phyloP scores from a whole-genome alignment of 2,329 filamentous ascomycete species.

The Penicillium sp. region DNA sequence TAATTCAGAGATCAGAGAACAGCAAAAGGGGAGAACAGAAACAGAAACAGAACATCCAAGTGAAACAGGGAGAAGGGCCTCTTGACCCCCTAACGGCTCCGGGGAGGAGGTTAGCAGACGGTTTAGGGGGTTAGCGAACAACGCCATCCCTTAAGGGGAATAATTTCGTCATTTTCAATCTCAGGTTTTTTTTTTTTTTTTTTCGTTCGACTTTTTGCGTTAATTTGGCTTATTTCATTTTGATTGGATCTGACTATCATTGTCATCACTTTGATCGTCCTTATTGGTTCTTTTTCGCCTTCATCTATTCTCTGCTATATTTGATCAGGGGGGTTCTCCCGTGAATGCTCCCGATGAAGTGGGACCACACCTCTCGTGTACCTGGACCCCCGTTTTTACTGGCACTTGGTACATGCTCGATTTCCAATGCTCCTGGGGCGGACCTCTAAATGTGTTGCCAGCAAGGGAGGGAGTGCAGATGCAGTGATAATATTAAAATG shows the following conservation, averaged over 20 bases:
- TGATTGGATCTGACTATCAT: not conserved
- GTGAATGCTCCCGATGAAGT: not conserved
- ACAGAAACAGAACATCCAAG: not conserved
- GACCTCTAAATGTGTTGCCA: not conserved
- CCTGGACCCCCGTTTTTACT: not conserved
- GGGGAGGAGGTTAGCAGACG: conserved; percentile 1
- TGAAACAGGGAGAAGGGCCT: conserved; percentile 7
- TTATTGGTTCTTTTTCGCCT: not conserved
- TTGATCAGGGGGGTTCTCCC: not conserved
- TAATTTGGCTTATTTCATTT: conserved; percentile 2
- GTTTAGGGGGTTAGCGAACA: conserved; percentile 1
- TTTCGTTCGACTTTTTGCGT: not conserved
- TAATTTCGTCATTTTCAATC: conserved; percentile 6
- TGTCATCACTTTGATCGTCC: not conserved
- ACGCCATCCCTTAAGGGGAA: conserved; percentile 9
- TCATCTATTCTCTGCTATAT: not conserved
- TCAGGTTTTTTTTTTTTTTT: not conserved
- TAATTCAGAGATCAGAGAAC: not conserved
- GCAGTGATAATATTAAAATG: not conserved
- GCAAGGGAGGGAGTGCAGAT: not conserved
- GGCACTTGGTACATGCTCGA: not conserved
- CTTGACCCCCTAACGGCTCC: conserved; percentile 4
- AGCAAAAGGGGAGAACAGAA: not conserved
- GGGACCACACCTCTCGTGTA: not conserved
- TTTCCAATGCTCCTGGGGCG: not conserved